Conservation (phyloP, 2,329 filamentous ascomycete species). For the Coleophoma crateriformis region DNA sequence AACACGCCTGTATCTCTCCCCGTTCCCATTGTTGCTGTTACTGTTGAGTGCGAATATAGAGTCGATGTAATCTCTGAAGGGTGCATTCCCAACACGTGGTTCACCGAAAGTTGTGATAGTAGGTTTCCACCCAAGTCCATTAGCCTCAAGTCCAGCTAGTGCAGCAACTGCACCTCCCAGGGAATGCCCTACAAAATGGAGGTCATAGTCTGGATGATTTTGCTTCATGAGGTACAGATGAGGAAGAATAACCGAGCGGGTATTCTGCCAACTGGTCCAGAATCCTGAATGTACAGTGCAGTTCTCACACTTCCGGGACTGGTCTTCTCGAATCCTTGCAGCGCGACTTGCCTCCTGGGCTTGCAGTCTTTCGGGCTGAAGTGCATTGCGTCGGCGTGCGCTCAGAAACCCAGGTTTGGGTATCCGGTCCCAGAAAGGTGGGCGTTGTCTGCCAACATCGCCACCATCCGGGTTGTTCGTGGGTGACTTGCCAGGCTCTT, state of each 20-base stretch:
- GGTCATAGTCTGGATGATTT: conserved; percentile 62
- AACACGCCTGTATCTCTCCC: conserved; percentile 60
- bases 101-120: conserved; percentile 89
- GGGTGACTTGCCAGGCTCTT: conserved; percentile 28
- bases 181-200: conserved; percentile 80
- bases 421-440: conserved; percentile 7
- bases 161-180: conserved; percentile 89
- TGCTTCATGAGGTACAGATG: conserved; percentile 53
- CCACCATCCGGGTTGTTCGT: conserved; percentile 22
- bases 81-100: conserved; percentile 59
- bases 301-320: conserved; percentile 59
- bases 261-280: conserved; percentile 74
- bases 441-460: not conserved
- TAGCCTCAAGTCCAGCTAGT: conserved; percentile 78
- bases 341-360: not conserved
- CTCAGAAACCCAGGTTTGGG: conserved; percentile 2
- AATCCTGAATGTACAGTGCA: conserved; percentile 95
- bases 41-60: conserved; percentile 6
- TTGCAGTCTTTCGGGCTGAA: not conserved
- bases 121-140: conserved; percentile 67
- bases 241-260: conserved; percentile 63
- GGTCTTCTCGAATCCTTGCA: conserved; percentile 11
- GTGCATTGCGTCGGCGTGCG: not conserved
- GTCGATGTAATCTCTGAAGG: conserved; percentile 33
- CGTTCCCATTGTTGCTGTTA: not conserved